Base-by-base conservation (phyloP, 1,284 basidiomycete species). In the Cerioporus squamosus region DNA sequence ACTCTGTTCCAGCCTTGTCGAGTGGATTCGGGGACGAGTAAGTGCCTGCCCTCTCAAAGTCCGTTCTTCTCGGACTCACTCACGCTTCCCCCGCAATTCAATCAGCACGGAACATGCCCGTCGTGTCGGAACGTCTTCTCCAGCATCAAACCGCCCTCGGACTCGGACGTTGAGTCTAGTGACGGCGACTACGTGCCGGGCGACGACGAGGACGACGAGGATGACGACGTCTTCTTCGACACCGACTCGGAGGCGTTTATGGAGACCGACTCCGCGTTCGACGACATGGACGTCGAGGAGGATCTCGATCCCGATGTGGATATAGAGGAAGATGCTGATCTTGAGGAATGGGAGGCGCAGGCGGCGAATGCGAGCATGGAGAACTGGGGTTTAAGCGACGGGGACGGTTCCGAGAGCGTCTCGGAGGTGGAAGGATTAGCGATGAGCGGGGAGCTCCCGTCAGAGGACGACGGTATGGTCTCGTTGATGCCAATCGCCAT, bases 41-140 rank as follows among this genome's bases (percentile, higher is more conserved):
- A 54, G 79, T 68, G 17, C 33, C 33, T 42, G n/a, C 5, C 20
- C n/a, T 3, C 5, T 22, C 20, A 1, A 2, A 12, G 17, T 48
- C 61, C 58, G 51, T 26, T 3, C 44, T 50, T 51, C 45, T 63
- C 56, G 56, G 59, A 49, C 23, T 43, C 2, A 18, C 48, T 56
- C 42, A 56, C 44, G 29, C 24, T 4, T n/a, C 7, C 33, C 17
- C 33, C 20, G 10, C 14, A n/a, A 40, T 29, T 22, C 33, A 39
- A 17, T 24, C 24, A 88, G 86, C 86, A 88, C 65, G 87, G 87
- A n/a, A 88, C 77, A 61, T 90, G 88, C 62, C 88, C 87, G 12
- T 81, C 85, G 8, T 90, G 88, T 68, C 76, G 87, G 40, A 74
- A 83, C 57, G 70, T 74, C 8, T 89, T 89, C 71, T 73, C 86